Evolutionary conservation across 139 green algal genomes (phyloP).

Genomic region (Chlamydomonas applanata): DNA sequence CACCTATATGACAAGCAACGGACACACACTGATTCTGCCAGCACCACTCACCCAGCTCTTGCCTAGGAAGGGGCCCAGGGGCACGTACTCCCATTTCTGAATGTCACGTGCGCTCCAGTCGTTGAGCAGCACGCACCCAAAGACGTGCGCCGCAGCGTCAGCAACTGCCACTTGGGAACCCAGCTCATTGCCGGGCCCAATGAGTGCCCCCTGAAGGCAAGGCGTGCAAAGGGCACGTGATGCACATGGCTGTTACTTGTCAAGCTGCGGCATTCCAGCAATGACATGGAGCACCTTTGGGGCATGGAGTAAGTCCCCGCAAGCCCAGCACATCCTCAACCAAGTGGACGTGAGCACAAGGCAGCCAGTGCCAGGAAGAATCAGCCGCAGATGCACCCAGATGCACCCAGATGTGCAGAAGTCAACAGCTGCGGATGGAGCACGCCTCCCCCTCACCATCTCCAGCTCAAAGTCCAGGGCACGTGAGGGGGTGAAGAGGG

Average conservation of each 20-base stretch:
- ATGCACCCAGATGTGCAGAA: not conserved
- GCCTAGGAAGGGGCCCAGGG: constrained; percentile 88
- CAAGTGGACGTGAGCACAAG: too few relatives aligned
- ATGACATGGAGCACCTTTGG: not conserved
- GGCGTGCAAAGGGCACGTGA: too few relatives aligned
- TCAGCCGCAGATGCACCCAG: not conserved
- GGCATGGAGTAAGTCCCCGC: too few relatives aligned
- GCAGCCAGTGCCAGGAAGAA: too few relatives aligned
- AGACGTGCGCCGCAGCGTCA: constrained; percentile 76
- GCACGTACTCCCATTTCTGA: constrained; percentile 92
- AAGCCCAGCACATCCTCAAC: too few relatives aligned
- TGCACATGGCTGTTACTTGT: too few relatives aligned
- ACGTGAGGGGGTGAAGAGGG: constrained; percentile 41
- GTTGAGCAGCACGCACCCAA: constrained; percentile 90
- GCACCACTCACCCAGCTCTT: constrained; percentile 85
- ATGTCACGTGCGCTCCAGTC: constrained; percentile 95
- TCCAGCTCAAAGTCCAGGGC: constrained; percentile 93
- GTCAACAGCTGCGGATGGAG: not conserved
- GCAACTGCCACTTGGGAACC: constrained; percentile 59
- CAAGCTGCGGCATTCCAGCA: too few relatives aligned
- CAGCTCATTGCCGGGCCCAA: constrained; percentile 79
- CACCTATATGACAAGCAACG: too few relatives aligned
- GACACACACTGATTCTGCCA: not conserved
- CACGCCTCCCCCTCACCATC: constrained; percentile 62
- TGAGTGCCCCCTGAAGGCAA: constrained; percentile 56